Evolutionary conservation across 139 green algal genomes (phyloP).

Genomic region (Coelastrella sp.): DNA sequence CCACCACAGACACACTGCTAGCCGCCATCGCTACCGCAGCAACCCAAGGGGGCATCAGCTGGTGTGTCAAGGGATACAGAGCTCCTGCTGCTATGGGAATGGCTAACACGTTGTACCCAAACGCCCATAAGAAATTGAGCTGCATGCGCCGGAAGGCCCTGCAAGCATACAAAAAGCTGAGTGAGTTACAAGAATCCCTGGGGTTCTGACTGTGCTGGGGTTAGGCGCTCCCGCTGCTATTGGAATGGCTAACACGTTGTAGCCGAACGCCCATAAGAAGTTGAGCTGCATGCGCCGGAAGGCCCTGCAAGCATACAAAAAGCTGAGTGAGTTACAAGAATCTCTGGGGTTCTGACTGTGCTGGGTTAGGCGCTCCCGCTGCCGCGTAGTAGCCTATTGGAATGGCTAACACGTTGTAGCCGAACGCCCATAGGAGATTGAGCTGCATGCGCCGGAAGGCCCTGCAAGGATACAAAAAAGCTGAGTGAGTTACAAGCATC

Average conservation of each 20-base stretch:
- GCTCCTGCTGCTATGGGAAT: conserved; percentile 56
- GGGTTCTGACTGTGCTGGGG: too few species aligned
- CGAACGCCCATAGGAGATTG: too few species aligned
- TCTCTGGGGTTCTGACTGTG: too few species aligned
- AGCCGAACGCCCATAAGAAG: too few species aligned
- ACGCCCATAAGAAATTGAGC: neutral
- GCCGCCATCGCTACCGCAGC: conserved; percentile 92
- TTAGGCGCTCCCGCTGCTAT: too few species aligned
- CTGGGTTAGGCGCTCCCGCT: too few species aligned
- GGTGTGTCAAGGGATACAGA: conserved; percentile 76
- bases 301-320: conserved; percentile 42
- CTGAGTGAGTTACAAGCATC: too few species aligned
- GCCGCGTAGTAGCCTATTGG: too few species aligned
- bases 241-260: neutral
- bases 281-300: conserved; percentile 82
- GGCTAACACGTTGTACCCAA: conserved; percentile 20
- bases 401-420: too few species aligned
- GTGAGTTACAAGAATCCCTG: too few species aligned
- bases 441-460: conserved; percentile 57
- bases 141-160: conserved; percentile 57
- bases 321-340: too few species aligned
- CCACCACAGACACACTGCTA: conserved; percentile 89
- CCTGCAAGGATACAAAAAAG: conserved; percentile 28
- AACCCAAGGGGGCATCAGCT: conserved; percentile 93
- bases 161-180: conserved; percentile 34